Evolutionary conservation across 495 filamentous ascomycete genomes (phyloP), one percentile per base, ranked within the genome.

Genomic region (Trichoderma gamsii): DNA sequence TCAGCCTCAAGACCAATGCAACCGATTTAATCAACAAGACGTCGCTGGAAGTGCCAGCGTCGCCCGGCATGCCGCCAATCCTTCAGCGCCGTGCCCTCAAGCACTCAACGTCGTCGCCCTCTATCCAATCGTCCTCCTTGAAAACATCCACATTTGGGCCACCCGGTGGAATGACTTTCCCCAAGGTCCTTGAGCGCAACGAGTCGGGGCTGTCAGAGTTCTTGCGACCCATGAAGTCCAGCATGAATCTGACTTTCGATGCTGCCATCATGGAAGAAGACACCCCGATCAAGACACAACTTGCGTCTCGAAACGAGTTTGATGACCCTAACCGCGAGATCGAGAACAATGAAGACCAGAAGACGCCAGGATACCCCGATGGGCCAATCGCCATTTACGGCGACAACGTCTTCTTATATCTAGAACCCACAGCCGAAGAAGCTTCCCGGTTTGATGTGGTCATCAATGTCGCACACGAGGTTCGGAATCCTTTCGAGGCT

Each of bases 381-480:
- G 95, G 95, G 0, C 95, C 95, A 0, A 89, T 97, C 23, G 88
- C 89, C 72, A 97, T 99, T 35, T 96, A 97, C 70, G 89, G 93
- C 56, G 88, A 92, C n/a, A 88, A 90, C n/a, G 90, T 99, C 1
- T 97, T 88, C 72, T 82, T 99, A 0, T 99, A 96, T 70, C 78
- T 96, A 51, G 95, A 99, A 76, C 95, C 95, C 4, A 93, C 89
- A 5, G 86, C 86, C 0, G 88, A 94, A 65, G 91, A 97, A 73
- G 94, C 94, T 3, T 80, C 88, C 13, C 80, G 89, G 63, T 99
- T 96, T 72, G 95, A 98, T 74, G 89, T 97, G 4, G 87, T 99
- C 43, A 86, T 99, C 66, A 99, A 99, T 72, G 95, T 99, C 27
- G 95, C 95, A 1, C 91, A 92, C 71, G 95, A 99, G 79, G 95